Percentiles rank a stretch among this genome's conserved stretches.
Conservation (phyloP, 1,139 yeast genomes). For the Lodderomyces theae region DNA sequence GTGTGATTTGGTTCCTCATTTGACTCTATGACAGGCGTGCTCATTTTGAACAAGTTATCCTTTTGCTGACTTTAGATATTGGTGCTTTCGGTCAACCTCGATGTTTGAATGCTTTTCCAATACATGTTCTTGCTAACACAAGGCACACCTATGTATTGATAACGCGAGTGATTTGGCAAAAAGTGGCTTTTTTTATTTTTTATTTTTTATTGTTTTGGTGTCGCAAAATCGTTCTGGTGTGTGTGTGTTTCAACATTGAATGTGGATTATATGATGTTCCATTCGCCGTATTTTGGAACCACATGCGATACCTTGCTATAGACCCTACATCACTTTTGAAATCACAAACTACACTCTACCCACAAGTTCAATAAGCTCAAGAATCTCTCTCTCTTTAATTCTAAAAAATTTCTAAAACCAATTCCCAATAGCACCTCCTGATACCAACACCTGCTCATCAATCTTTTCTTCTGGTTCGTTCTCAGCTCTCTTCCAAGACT, state of each 20-base stretch:
- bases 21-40: background rate
- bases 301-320: too few relatives aligned
- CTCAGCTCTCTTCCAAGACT: constrained; percentile 71
- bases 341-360: too few relatives aligned
- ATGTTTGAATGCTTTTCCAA: background rate
- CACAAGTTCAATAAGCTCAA: too few relatives aligned
- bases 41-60: too few relatives aligned
- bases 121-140: background rate
- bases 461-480: constrained; percentile 47
- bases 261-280: too few relatives aligned
- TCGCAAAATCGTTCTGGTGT: background rate
- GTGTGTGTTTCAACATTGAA: constrained; percentile 3
- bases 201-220: background rate
- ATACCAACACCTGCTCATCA: constrained; percentile 60
- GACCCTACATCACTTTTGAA: too few relatives aligned
- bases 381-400: background rate
- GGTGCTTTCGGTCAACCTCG: background rate
- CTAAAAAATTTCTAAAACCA: constrained; percentile 11
- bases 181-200: too few relatives aligned
- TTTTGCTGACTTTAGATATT: too few relatives aligned
- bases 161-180: background rate
- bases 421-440: constrained; percentile 38
- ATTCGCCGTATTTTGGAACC: too few relatives aligned
- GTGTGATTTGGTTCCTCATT: background rate
- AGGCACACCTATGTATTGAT: background rate